These are phyloP conservation scores for Phytophthora citrophthora DNA, from an alignment of 352 stramenopile genomes.

Conservation along the genomic window DNA sequence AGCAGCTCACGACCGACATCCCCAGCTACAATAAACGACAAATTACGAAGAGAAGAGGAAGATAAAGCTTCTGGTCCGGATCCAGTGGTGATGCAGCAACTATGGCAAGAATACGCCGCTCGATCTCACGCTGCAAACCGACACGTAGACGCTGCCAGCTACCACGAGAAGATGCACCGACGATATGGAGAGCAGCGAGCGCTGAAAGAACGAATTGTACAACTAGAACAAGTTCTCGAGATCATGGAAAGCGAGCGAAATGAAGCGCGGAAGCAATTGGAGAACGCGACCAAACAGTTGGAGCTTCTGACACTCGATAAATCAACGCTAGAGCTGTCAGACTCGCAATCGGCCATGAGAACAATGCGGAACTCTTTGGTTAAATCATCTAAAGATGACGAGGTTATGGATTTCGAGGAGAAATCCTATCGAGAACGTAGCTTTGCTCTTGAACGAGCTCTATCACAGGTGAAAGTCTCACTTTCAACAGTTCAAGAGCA, in stretches of 20 bases:
- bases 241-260: conserved; percentile 42
- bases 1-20: conserved; percentile 23
- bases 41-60: background rate
- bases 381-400: conserved; percentile 9
- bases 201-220: conserved; percentile 54
- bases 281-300: conserved; percentile 20
- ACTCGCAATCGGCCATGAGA: conserved; percentile 8
- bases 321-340: conserved; percentile 6
- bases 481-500: conserved; percentile 40
- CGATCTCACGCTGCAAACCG: conserved; percentile 51
- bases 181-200: conserved; percentile 68
- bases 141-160: conserved; percentile 48
- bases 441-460: conserved; percentile 61
- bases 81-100: conserved; percentile 51
- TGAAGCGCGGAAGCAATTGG: conserved; percentile 32
- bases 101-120: conserved; percentile 70
- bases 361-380: conserved; percentile 10
- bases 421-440: conserved; percentile 54
- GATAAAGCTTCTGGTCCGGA: conserved; percentile 25
- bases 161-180: conserved; percentile 78
- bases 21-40: conserved; percentile 22
- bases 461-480: conserved; percentile 49
- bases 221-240: conserved; percentile 55
- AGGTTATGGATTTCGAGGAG: conserved; percentile 38
- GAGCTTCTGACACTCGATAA: conserved; percentile 20